Conservation (phyloP, 2,329 filamentous ascomycete species). For the Hymenoscyphus repandus region DNA sequence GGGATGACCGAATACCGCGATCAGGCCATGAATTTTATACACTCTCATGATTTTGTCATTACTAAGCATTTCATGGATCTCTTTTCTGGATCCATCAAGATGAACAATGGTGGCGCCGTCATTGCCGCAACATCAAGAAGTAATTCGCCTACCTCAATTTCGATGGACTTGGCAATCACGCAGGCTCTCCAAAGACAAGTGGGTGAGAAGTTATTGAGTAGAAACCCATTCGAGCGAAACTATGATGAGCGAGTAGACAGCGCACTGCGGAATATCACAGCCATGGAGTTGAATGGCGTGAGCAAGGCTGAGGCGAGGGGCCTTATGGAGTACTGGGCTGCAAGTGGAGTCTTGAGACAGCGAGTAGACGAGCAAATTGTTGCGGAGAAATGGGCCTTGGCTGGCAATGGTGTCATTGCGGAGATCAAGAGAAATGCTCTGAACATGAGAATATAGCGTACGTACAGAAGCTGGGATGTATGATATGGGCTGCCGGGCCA, state of each 20-base stretch:
- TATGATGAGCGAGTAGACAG: slow-evolving; percentile 55
- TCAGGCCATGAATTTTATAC: slow-evolving; percentile 66
- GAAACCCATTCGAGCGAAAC: slow-evolving; percentile 49
- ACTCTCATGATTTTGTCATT: slow-evolving; percentile 78
- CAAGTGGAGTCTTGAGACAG: slow-evolving; percentile 70
- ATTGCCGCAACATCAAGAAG: slow-evolving; percentile 69
- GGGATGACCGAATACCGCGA: slow-evolving; percentile 68
- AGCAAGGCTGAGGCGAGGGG: slow-evolving; percentile 68
- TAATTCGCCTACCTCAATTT: slow-evolving; percentile 60
- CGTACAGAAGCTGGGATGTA: background rate
- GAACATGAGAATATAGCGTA: slow-evolving; percentile 25
- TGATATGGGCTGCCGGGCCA: background rate
- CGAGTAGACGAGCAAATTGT: slow-evolving; percentile 65
- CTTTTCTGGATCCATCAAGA: slow-evolving; percentile 52
- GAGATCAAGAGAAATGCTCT: slow-evolving; percentile 70
- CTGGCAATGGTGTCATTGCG: slow-evolving; percentile 76
- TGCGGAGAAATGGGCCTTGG: slow-evolving; percentile 75
- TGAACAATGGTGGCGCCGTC: slow-evolving; percentile 72
- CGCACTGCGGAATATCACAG: slow-evolving; percentile 43
- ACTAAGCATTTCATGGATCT: slow-evolving; percentile 70
- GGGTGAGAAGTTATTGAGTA: slow-evolving; percentile 34
- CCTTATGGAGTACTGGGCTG: slow-evolving; percentile 88
- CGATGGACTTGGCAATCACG: slow-evolving; percentile 62
- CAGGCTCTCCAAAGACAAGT: slow-evolving; percentile 45
- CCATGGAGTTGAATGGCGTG: slow-evolving; percentile 60